Percentiles rank a stretch among this genome's conserved stretches.
Evolutionary conservation across 495 filamentous ascomycete genomes (phyloP).

Genomic region (Tuber aestivum): DNA sequence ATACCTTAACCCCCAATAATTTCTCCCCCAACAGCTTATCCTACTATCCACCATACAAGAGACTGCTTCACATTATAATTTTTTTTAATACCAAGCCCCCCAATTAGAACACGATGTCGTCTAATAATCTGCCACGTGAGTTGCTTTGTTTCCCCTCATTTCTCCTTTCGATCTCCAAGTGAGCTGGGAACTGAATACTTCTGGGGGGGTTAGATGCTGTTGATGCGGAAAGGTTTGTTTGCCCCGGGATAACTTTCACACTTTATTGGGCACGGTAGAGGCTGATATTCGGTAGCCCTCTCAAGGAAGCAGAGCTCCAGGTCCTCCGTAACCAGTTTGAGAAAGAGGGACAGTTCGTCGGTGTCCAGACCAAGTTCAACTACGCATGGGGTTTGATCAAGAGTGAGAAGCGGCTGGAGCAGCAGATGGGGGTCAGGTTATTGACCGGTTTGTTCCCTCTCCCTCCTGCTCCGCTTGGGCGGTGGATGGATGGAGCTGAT

Average conservation of each 20-base stretch:
- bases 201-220: constrained; percentile 66
- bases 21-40: constrained; percentile 17
- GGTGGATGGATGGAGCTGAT: neutral
- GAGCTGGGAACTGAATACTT: constrained; percentile 2
- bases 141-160: constrained; percentile 32
- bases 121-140: constrained; percentile 63
- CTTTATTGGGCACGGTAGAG: neutral
- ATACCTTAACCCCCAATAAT: constrained; percentile 5
- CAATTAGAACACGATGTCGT: constrained; percentile 24
- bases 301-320: constrained; percentile 82
- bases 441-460: constrained; percentile 53
- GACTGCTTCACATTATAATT: neutral
- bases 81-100: neutral
- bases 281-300: constrained; percentile 53
- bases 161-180: constrained; percentile 7
- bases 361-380: constrained; percentile 98
- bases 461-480: neutral
- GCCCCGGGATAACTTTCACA: constrained; percentile 4
- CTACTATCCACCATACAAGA: neutral
- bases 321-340: constrained; percentile 91
- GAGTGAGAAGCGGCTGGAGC: constrained; percentile 70
- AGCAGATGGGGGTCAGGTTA: constrained; percentile 90
- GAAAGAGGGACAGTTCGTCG: constrained; percentile 92
- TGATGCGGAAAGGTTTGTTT: constrained; percentile 82
- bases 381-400: constrained; percentile 98